A percentile compares a stretch with the other conserved stretches of the same genome.
Evolutionary conservation across 2,329 filamentous ascomycete genomes (phyloP).

Genomic region (Ophiostoma piceae): DNA sequence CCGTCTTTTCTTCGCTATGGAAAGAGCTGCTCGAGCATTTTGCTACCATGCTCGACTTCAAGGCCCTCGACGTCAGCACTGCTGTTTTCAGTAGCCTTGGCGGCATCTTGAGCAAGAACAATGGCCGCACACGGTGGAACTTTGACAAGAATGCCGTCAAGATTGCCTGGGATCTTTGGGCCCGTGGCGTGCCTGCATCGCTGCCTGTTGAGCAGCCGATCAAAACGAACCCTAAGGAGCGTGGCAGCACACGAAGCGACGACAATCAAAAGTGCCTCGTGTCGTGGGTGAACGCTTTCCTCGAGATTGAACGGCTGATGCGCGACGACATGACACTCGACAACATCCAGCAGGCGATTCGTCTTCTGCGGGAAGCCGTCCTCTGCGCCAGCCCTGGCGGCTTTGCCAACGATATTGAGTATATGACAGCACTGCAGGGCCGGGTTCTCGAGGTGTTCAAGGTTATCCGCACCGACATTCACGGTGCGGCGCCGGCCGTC

Average conservation of each 20-base stretch:
- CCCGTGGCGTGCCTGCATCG: slow-evolving; percentile 54
- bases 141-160: slow-evolving; percentile 52
- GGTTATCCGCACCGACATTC: slow-evolving; percentile 60
- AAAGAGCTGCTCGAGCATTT: slow-evolving; percentile 65
- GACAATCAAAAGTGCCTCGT: slow-evolving; percentile 78
- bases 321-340: slow-evolving; percentile 57
- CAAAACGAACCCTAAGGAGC: not conserved
- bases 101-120: slow-evolving; percentile 53
- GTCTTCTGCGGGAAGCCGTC: slow-evolving; percentile 65
- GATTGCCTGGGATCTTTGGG: slow-evolving; percentile 66
- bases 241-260: slow-evolving; percentile 42
- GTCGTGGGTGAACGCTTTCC: slow-evolving; percentile 72
- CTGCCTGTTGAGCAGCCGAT: slow-evolving; percentile 36
- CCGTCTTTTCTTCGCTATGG: slow-evolving; percentile 70
- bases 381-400: slow-evolving; percentile 61
- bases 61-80: slow-evolving; percentile 64
- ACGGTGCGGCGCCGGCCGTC: slow-evolving; percentile 62
- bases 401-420: slow-evolving; percentile 68
- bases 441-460: slow-evolving; percentile 64
- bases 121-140: slow-evolving; percentile 39
- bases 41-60: slow-evolving; percentile 56
- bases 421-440: slow-evolving; percentile 65
- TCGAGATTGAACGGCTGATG: slow-evolving; percentile 73
- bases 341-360: slow-evolving; percentile 62
- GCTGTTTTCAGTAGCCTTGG: slow-evolving; percentile 64